Conservation (phyloP, 106 monocot genomes). For the Allium sativum region DNA sequence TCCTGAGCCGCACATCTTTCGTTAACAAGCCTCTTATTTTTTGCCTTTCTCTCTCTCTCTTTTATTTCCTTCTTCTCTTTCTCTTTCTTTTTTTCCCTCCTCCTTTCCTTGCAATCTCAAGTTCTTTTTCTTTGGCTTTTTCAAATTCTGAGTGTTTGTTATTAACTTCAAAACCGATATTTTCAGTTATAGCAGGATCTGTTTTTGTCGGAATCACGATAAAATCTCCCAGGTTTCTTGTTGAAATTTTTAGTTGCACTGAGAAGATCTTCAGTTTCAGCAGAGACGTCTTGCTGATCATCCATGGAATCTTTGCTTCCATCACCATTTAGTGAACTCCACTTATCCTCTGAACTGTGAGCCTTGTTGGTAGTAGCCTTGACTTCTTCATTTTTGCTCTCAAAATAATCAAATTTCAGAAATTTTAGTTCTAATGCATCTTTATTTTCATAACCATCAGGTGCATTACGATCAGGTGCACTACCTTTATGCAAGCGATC, state of each 20-base stretch:
- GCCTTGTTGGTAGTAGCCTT: slow-evolving; percentile 3
- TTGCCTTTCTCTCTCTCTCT: slow-evolving; percentile 65
- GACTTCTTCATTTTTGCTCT: slow-evolving; percentile 8
- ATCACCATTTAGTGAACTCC: neutral
- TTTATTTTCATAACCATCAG: neutral
- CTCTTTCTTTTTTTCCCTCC: slow-evolving; percentile 64
- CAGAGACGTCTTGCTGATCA: neutral
- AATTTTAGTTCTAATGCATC: neutral
- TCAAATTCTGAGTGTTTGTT: slow-evolving; percentile 20
- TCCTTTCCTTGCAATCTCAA: slow-evolving; percentile 21
- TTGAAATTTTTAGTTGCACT: neutral
- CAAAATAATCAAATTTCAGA: neutral
- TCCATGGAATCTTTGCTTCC: slow-evolving; percentile 3
- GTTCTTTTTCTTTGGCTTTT: slow-evolving; percentile 22
- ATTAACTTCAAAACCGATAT: slow-evolving; percentile 1
- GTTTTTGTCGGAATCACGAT: slow-evolving; percentile 7
- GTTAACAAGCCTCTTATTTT: slow-evolving; percentile 61
- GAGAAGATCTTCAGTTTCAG: slow-evolving; percentile 7
- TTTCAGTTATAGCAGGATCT: slow-evolving; percentile 2
- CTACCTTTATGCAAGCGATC: slow-evolving; percentile 5
- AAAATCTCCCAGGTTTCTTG: neutral
- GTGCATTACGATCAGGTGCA: slow-evolving; percentile 1
- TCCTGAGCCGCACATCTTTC: slow-evolving; percentile 58
- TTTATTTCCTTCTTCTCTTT: too few species aligned
- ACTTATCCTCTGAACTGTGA: slow-evolving; percentile 4